Conservation (phyloP, 2,329 filamentous ascomycete genomes). For the Aschersonia sp. region DNA sequence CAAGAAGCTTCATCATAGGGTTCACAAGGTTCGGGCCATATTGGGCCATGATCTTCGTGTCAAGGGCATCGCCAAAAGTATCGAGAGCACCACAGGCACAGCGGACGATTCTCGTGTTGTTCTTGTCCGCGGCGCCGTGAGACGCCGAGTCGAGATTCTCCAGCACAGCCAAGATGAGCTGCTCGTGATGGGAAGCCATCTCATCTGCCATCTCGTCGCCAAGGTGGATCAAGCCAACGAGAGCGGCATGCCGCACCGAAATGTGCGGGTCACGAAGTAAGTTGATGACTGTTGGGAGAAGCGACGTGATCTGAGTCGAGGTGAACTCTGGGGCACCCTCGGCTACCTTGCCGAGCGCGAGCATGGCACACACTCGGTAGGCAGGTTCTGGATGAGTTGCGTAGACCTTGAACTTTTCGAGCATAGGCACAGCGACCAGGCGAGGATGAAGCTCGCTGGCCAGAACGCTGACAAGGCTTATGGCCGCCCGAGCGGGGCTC, state of each 20-base stretch:
- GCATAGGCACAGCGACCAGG: constrained; percentile 84
- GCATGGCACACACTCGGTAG: constrained; percentile 77
- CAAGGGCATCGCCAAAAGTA: constrained; percentile 79
- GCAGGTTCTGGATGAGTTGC: constrained; percentile 61
- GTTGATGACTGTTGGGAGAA: constrained; percentile 73
- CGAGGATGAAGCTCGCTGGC: constrained; percentile 79
- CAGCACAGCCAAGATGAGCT: constrained; percentile 70
- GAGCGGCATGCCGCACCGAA: constrained; percentile 72
- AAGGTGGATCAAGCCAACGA: constrained; percentile 77
- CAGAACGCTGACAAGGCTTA: constrained; percentile 79
- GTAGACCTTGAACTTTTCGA: constrained; percentile 74
- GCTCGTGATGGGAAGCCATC: constrained; percentile 70
- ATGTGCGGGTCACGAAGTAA: constrained; percentile 74
- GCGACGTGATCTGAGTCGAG: constrained; percentile 74
- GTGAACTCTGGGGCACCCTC: constrained; percentile 97
- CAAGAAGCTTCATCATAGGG: constrained; percentile 70
- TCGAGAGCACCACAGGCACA: constrained; percentile 84
- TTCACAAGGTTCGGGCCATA: constrained; percentile 76
- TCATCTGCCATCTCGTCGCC: constrained; percentile 91
- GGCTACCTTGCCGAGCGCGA: constrained; percentile 84
- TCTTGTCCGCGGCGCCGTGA: constrained; percentile 53
- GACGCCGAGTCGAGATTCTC: constrained; percentile 79
- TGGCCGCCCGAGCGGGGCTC: constrained; percentile 70
- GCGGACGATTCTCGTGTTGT: constrained; percentile 75
- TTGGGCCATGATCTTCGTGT: constrained; percentile 56